phyloP scores from a whole-genome alignment of 805 yeast species.

The Yarrowia hollandica region DNA sequence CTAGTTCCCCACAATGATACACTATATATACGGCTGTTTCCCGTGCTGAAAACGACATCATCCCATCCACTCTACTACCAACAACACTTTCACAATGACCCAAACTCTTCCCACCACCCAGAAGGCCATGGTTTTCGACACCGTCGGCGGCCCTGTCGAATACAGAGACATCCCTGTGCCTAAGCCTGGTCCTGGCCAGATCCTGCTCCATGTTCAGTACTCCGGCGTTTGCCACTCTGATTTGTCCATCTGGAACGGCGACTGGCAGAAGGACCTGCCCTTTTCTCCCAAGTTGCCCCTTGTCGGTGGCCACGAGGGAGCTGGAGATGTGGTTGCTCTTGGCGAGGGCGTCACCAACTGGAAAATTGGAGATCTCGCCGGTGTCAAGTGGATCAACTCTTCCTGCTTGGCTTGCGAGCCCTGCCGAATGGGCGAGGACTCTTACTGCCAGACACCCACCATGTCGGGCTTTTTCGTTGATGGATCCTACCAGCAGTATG shows the following conservation, averaged over 20 bases:
- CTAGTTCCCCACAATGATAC: background rate
- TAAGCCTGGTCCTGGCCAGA: constrained; percentile 71
- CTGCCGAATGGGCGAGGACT: constrained; percentile 66
- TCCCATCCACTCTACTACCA: background rate
- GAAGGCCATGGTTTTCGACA: constrained; percentile 69
- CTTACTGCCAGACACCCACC: constrained; percentile 67
- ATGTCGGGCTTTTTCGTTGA: constrained; percentile 86
- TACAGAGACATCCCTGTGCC: constrained; percentile 81
- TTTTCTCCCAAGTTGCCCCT: constrained; percentile 68
- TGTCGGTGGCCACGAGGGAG: constrained; percentile 90
- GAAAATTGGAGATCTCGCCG: constrained; percentile 77
- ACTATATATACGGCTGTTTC: background rate
- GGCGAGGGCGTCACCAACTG: constrained; percentile 70
- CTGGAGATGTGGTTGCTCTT: constrained; percentile 77
- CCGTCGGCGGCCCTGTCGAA: constrained; percentile 59
- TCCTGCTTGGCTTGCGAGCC: constrained; percentile 75
- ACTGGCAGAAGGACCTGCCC: constrained; percentile 95
- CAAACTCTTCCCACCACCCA: constrained; percentile 58
- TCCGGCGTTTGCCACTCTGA: constrained; percentile 95
- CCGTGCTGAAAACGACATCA: background rate
- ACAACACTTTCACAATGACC: background rate
- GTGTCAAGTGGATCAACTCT: constrained; percentile 80
- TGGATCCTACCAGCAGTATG: constrained; percentile 89
- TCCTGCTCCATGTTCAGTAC: constrained; percentile 77
- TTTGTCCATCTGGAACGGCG: constrained; percentile 91